phyloP scores from a whole-genome alignment of 495 filamentous ascomycete species.

The Tuber aestivum region DNA sequence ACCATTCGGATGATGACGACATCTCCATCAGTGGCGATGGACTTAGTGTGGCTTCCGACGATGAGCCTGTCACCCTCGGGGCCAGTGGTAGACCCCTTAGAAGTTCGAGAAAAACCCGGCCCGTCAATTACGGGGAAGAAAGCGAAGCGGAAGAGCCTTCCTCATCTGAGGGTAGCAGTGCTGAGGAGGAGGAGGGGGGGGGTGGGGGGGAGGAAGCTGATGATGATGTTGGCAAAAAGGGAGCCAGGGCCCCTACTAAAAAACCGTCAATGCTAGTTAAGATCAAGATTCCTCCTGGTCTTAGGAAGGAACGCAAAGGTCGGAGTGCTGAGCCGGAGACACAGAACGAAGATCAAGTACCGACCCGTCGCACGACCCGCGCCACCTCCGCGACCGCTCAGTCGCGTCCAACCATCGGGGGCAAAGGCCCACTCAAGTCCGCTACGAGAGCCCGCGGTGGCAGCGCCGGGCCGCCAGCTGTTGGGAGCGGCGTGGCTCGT shows the following conservation, averaged over 20 bases:
- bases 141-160: constrained; percentile 28
- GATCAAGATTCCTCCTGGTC: constrained; percentile 23
- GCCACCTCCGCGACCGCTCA: constrained; percentile 37
- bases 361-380: constrained; percentile 25
- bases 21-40: constrained; percentile 31
- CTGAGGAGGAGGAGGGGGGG: constrained; percentile 22
- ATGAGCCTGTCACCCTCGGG: constrained; percentile 32
- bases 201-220: constrained; percentile 29
- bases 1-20: constrained; percentile 29
- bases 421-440: constrained; percentile 32
- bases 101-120: constrained; percentile 26
- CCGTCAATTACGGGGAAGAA: constrained; percentile 34
- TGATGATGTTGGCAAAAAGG: constrained; percentile 31
- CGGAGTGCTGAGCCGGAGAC: constrained; percentile 8
- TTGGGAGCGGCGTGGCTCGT: constrained; percentile 22
- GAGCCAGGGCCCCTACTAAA: constrained; percentile 17
- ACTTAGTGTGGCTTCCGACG: constrained; percentile 27
- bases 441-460: constrained; percentile 26
- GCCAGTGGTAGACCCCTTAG: constrained; percentile 34
- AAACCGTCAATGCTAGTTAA: constrained; percentile 27
- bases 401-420: constrained; percentile 28
- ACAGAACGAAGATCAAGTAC: constrained; percentile 7
- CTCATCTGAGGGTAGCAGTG: constrained; percentile 3
- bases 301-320: constrained; percentile 3
- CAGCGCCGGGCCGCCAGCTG: constrained; percentile 30